Base-by-base conservation (phyloP, 805 yeast species). In the Lipomyces yamanashiensis region DNA sequence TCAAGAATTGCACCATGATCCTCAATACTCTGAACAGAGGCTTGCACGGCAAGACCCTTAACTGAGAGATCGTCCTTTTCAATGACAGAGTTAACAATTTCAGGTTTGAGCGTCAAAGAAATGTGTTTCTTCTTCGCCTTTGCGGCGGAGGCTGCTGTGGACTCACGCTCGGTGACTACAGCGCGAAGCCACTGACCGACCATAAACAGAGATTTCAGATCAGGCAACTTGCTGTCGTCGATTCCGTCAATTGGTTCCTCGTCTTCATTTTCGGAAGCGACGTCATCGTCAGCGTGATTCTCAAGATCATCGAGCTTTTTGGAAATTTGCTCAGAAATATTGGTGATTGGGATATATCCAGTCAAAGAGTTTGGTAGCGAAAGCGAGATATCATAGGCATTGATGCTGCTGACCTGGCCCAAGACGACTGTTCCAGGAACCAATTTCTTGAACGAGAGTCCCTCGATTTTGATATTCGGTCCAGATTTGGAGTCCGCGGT, bases 111-210 rank as follows among this genome's bases (percentile, higher is more conserved):
- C 9, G 89, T 81, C 44, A 92, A 79, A 66, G 85, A 87, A 48
- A 92, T 83, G 74, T 87, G 84, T 74, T 86, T 53, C 73, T 83
- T 53, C 74, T 83, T 84, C 49, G 75, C 74, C 23, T 76, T 76
- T 54, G 78, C 77, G 61, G 71, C 60, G 52, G 77, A 72, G 54
- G 76, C 58, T 62, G 78, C 78, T 13, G 74, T 71, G n/a, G 80
- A 76, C 36, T 81, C 74, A 21, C 85, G 80, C 48, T 84, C 84
- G 8, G 84, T 82, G n/a, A 92, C 92, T 50, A 81, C 76, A 37
- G 96, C 97, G 70, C 95, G 84, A 48, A 95, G 78, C 91, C 95
- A 93, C 74, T 89, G 93, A 9, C 98, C 98, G 44, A 85, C 70
- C 41, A 75, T 74, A 77, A 92, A 91, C 56, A 84, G 74, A 1